Evolutionary conservation across 169 alveolate species (phyloP).

Genomic region (Eimeria sp.): DNA sequence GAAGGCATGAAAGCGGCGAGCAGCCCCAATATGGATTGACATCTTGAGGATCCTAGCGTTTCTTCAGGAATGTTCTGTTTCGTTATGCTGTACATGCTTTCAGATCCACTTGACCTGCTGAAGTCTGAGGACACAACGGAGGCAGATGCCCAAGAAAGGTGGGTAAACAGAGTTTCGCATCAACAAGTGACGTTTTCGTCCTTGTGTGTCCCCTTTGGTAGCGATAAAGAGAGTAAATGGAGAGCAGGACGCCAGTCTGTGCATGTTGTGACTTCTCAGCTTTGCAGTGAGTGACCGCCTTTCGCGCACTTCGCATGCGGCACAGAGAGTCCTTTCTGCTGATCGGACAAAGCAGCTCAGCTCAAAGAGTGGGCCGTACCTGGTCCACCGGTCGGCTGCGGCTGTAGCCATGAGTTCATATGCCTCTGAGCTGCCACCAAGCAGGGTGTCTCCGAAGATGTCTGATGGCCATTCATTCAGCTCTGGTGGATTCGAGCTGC

Average conservation of each 20-base stretch:
- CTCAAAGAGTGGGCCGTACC: neutral
- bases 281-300: neutral
- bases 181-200: neutral
- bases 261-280: neutral
- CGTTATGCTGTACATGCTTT: neutral
- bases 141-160: neutral
- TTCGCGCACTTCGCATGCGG: neutral
- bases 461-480: neutral
- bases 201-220: neutral
- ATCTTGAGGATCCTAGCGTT: neutral
- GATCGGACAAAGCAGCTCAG: neutral
- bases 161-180: neutral
- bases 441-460: slow-evolving; percentile 13
- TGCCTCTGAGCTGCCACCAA: slow-evolving; percentile 14
- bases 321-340: neutral
- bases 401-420: neutral
- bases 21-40: too few species aligned
- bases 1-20: neutral
- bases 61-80: neutral
- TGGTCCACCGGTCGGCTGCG: neutral
- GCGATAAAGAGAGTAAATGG: neutral
- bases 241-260: neutral
- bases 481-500: slow-evolving; percentile 8
- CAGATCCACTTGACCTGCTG: slow-evolving; percentile 69
- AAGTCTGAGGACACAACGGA: slow-evolving; percentile 15